Conservation (phyloP, 148 eudicot species). For the Rhododendron kiyosumense region DNA sequence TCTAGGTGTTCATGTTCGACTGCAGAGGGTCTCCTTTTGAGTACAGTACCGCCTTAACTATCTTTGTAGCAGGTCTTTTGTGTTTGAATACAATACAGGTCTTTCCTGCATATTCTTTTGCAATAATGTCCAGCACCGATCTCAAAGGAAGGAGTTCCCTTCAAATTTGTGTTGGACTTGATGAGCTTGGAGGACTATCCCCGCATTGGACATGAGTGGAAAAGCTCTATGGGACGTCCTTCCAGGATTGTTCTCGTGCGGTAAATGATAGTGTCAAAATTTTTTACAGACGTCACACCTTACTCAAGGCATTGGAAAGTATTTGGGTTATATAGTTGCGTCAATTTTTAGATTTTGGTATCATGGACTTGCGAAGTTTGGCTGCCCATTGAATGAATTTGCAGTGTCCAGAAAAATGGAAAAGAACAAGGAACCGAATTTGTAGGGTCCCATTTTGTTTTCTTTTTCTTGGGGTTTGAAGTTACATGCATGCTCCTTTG, state of each 20-base stretch:
- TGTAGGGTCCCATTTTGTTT: neutral
- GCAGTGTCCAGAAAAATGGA: neutral
- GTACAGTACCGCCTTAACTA: neutral
- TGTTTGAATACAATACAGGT: neutral
- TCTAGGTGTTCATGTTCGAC: neutral
- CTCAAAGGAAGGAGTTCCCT: neutral
- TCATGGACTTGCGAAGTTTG: neutral
- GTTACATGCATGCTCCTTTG: neutral
- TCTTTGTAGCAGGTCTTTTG: neutral
- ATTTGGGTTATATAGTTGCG: neutral
- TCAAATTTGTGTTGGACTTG: neutral
- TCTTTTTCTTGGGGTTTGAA: neutral
- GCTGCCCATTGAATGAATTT: neutral
- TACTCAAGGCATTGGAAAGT: neutral
- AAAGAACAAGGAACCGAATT: neutral
- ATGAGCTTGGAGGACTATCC: neutral
- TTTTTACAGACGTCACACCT: neutral
- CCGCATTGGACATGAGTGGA: neutral
- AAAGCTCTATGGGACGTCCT: neutral
- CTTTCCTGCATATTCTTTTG: constrained; percentile 6
- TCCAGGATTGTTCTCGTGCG: neutral
- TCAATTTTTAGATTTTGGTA: constrained; percentile 14
- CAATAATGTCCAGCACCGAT: constrained; percentile 12
- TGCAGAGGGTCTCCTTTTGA: neutral
- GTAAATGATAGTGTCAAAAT: neutral